phyloP scores from a whole-genome alignment of 805 yeast species.

The Candida arabinofermentans region DNA sequence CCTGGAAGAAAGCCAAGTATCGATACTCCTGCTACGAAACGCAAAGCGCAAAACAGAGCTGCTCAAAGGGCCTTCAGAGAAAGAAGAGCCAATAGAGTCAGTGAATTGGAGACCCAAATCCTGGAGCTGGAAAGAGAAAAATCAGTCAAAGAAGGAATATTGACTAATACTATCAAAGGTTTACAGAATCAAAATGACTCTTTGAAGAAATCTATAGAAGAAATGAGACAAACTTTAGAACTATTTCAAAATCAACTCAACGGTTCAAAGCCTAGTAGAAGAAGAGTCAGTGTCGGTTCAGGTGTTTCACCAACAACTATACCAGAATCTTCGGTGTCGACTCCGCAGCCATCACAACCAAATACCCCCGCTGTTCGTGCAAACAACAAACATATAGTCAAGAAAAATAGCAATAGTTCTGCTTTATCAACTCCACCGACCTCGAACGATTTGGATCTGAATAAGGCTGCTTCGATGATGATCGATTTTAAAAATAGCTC shows the following conservation, averaged over 20 bases:
- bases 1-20: constrained; percentile 46
- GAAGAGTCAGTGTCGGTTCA: constrained; percentile 8
- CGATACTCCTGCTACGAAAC: constrained; percentile 78
- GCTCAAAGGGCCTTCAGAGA: constrained; percentile 91
- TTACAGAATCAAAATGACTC: constrained; percentile 42
- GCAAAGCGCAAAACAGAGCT: constrained; percentile 91
- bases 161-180: constrained; percentile 48
- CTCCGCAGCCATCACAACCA: constrained; percentile 14
- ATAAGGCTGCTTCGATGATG: constrained; percentile 28
- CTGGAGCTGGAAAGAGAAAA: constrained; percentile 64
- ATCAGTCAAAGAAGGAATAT: constrained; percentile 53
- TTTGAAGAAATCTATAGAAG: constrained; percentile 40
- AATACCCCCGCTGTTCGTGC: background rate
- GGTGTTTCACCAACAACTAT: constrained; percentile 16
- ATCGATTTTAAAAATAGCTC: constrained; percentile 27
- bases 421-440: constrained; percentile 4
- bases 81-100: constrained; percentile 76
- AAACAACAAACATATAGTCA: constrained; percentile 1
- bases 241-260: constrained; percentile 14
- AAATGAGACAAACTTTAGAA: constrained; percentile 27
- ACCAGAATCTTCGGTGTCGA: constrained; percentile 10
- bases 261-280: constrained; percentile 1
- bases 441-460: constrained; percentile 17
- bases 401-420: background rate
- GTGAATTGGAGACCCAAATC: constrained; percentile 69